phyloP scores from a whole-genome alignment of 805 yeast species.

The Suhomyces sp. region DNA sequence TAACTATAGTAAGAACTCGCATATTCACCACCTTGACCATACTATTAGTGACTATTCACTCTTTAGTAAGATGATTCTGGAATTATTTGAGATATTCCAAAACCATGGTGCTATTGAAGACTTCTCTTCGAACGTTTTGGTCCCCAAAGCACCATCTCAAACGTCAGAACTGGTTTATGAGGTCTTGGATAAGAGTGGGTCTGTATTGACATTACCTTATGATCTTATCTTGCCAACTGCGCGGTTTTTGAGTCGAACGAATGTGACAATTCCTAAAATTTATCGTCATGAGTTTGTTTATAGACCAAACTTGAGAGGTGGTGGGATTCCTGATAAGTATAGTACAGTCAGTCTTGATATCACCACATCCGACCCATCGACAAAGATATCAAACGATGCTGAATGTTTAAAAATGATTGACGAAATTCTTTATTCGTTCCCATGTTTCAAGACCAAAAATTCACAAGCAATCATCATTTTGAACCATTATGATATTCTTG shows the following conservation, averaged over 20 bases:
- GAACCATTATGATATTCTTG: slow-evolving; percentile 79
- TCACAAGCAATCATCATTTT: slow-evolving; percentile 59
- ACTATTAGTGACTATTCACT: slow-evolving; percentile 50
- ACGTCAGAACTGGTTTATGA: slow-evolving; percentile 69
- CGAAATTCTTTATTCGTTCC: slow-evolving; percentile 65
- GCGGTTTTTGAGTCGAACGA: slow-evolving; percentile 68
- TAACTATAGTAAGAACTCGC: slow-evolving; percentile 30
- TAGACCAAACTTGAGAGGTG: slow-evolving; percentile 57
- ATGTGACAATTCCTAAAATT: slow-evolving; percentile 52
- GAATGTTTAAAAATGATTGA: slow-evolving; percentile 82
- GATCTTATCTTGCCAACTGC: slow-evolving; percentile 92
- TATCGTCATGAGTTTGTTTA: slow-evolving; percentile 80
- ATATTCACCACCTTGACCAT: slow-evolving; percentile 25
- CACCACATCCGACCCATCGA: slow-evolving; percentile 45
- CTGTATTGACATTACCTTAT: slow-evolving; percentile 83
- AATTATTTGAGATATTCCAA: slow-evolving; percentile 61
- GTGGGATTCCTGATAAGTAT: slow-evolving; percentile 70
- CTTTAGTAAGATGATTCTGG: slow-evolving; percentile 58
- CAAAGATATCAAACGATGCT: slow-evolving; percentile 70
- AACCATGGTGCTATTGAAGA: slow-evolving; percentile 88
- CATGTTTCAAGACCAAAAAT: slow-evolving; percentile 54
- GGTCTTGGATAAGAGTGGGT: slow-evolving; percentile 80
- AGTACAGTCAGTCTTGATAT: slow-evolving; percentile 88
- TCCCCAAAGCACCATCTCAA: slow-evolving; percentile 76
- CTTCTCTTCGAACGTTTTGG: slow-evolving; percentile 58